These are phyloP conservation scores for Pelargonium myrrhifolium DNA, from an alignment of 441 rosid genomes.

Conservation along the genomic window DNA sequence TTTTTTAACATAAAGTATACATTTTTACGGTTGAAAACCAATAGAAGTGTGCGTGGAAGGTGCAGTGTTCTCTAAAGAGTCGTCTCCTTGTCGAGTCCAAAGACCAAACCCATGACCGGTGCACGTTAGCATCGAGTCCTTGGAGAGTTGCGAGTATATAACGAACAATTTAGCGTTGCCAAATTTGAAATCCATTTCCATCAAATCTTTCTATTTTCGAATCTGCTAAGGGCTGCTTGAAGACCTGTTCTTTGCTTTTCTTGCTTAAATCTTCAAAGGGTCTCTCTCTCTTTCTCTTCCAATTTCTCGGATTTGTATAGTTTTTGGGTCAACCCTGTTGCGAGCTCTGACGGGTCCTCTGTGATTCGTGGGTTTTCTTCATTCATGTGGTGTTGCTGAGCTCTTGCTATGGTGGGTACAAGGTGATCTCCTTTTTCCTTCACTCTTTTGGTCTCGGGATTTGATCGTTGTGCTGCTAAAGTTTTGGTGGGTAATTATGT, in stretches of 20 bases:
- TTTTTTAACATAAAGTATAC: too few species aligned
- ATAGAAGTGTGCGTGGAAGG: too few species aligned
- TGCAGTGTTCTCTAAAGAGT: too few species aligned
- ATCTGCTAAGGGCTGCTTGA: not conserved
- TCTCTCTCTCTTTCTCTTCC: not conserved
- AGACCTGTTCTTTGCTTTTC: not conserved
- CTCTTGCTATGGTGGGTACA: slow-evolving; percentile 28
- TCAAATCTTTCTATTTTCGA: too few species aligned
- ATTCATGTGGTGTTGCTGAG: slow-evolving; percentile 17
- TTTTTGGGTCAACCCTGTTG: not conserved
- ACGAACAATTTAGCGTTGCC: not conserved
- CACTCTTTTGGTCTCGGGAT: not conserved
- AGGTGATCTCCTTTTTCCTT: slow-evolving; percentile 23
- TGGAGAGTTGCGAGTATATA: not conserved
- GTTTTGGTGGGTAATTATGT: not conserved
- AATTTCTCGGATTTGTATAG: not conserved
- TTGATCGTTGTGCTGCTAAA: slow-evolving; percentile 6
- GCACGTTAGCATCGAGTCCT: too few species aligned
- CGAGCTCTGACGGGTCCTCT: slow-evolving; percentile 12
- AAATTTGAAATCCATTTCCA: not conserved
- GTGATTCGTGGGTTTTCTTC: slow-evolving; percentile 11
- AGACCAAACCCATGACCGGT: too few species aligned
- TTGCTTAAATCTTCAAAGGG: slow-evolving; percentile 19
- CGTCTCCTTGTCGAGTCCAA: too few species aligned
- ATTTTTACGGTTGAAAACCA: too few species aligned